Conservation (phyloP, 495 filamentous ascomycete species). For the Filosporella fistucella region DNA sequence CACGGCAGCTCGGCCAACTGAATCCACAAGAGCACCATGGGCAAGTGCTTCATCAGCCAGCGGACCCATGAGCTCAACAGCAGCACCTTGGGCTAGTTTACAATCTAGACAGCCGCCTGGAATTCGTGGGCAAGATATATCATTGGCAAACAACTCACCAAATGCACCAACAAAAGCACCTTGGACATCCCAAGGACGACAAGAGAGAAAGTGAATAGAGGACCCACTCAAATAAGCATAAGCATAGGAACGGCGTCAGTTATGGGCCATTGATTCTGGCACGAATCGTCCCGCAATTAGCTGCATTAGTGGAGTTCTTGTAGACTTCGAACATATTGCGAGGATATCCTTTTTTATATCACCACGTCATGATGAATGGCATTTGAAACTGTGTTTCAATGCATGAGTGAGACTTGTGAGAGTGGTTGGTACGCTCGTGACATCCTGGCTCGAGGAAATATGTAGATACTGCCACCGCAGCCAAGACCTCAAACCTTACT, state of each 20-base stretch:
- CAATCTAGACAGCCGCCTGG: not conserved
- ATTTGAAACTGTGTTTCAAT: too few species aligned
- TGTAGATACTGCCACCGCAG: too few species aligned
- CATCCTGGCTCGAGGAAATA: too few species aligned
- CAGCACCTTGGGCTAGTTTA: slow-evolving; percentile 34
- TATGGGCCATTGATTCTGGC: not conserved
- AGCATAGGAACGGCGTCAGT: not conserved
- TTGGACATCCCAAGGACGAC: slow-evolving; percentile 22
- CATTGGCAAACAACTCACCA: slow-evolving; percentile 7
- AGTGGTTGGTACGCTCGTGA: too few species aligned
- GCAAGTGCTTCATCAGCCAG: slow-evolving; percentile 27
- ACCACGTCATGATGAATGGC: too few species aligned
- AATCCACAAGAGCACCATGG: slow-evolving; percentile 43
- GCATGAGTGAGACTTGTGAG: too few species aligned
- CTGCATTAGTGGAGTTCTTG: not conserved
- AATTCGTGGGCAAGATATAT: not conserved
- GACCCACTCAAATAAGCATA: not conserved
- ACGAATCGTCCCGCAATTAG: not conserved
- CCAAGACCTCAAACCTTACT: too few species aligned
- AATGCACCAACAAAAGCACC: slow-evolving; percentile 35
- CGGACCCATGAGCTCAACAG: slow-evolving; percentile 26
- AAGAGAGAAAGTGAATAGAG: not conserved
- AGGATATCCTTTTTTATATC: too few species aligned
- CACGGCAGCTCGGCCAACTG: slow-evolving; percentile 18
- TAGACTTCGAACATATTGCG: not conserved